Evolutionary conservation across 352 stramenopile genomes (phyloP).

Genomic region (Thraustochytrium striatum): DNA sequence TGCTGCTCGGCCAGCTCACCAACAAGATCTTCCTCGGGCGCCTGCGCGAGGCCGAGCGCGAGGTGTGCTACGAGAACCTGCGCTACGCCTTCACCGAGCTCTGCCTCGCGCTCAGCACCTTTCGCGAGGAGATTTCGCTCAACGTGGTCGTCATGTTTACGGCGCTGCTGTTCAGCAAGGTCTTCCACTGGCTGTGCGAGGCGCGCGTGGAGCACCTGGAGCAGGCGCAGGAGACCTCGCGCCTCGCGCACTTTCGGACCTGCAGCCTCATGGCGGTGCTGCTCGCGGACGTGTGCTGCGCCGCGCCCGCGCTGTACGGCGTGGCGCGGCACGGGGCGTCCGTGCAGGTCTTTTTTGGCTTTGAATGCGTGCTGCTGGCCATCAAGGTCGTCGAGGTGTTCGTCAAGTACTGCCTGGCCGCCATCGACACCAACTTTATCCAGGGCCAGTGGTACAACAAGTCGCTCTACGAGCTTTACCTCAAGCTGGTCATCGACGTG

Average conservation of each 20-base stretch:
- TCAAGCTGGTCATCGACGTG: slow-evolving; percentile 77
- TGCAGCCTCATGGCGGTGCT: slow-evolving; percentile 48
- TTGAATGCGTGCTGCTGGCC: slow-evolving; percentile 91
- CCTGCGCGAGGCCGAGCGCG: slow-evolving; percentile 67
- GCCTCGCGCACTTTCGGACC: slow-evolving; percentile 44
- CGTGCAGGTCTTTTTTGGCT: slow-evolving; percentile 91
- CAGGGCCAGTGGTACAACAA: slow-evolving; percentile 75
- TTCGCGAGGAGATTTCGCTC: slow-evolving; percentile 92
- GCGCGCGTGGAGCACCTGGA: slow-evolving; percentile 56
- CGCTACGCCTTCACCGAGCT: slow-evolving; percentile 97
- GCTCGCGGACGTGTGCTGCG: slow-evolving; percentile 40
- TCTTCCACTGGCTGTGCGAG: slow-evolving; percentile 79
- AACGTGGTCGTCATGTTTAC: slow-evolving; percentile 90
- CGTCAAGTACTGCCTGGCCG: slow-evolving; percentile 78
- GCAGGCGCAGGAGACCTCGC: slow-evolving; percentile 49
- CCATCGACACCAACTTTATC: slow-evolving; percentile 72
- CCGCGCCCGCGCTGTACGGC: slow-evolving; percentile 66
- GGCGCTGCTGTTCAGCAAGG: slow-evolving; percentile 89
- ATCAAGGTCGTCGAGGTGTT: slow-evolving; percentile 79
- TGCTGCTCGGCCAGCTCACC: slow-evolving; percentile 69
- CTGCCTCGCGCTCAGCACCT: slow-evolving; percentile 97
- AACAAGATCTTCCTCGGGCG: slow-evolving; percentile 76
- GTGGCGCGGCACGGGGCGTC: slow-evolving; percentile 74
- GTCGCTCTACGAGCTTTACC: slow-evolving; percentile 82
- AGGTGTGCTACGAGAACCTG: slow-evolving; percentile 90